Base-by-base conservation (phyloP, 345 rosid species). In the Ceriops tagal region DNA sequence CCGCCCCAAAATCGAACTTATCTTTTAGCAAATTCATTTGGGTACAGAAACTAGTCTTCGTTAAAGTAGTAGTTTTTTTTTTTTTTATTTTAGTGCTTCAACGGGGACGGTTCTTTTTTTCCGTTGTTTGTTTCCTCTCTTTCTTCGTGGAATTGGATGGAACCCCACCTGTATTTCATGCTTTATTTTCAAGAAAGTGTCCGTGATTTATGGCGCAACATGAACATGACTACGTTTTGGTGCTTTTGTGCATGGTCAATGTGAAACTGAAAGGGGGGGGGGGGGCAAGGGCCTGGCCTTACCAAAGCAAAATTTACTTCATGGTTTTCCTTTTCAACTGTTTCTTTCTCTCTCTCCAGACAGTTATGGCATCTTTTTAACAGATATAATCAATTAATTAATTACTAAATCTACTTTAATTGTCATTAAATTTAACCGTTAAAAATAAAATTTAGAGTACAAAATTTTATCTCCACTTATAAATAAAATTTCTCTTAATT, bases 131-230 rank as follows among this genome's bases (percentile, higher is more conserved):
- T 18, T 61, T 26, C 15, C 22, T 20, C 8, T 71, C 43, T 5
- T 5, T 11, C 4, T 3, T 43, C 19, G 0, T 43, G 49, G 18
- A 0, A 13, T 13, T 43, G 49, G 6, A 60, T 60, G 10, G 32
- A 18, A 59, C 39, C 74, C 72, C 74, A 57, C 52, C 55, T 56
- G 74, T 10, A 65, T 65, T 22, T 66, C 79, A 69, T 72, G 70
- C 37, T 24, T 67, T 67, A 21, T 21, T 24, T 49, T 73, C 53
- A 28, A 53, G 71, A 22, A 22, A 55, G 11, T 55, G 58, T 22
- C 11, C 71, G 35, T 37, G 46, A 67, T 34, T 53, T 67, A 68
- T 3, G 30, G 28, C 4, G 13, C 32, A 46, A 64, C 47, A 26
- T 22, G 51, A 46, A 64, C 47, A 26, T 22, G 55, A 8, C 24